phyloP scores from a whole-genome alignment of 495 filamentous ascomycete species.

The Penicillium ucsense region DNA sequence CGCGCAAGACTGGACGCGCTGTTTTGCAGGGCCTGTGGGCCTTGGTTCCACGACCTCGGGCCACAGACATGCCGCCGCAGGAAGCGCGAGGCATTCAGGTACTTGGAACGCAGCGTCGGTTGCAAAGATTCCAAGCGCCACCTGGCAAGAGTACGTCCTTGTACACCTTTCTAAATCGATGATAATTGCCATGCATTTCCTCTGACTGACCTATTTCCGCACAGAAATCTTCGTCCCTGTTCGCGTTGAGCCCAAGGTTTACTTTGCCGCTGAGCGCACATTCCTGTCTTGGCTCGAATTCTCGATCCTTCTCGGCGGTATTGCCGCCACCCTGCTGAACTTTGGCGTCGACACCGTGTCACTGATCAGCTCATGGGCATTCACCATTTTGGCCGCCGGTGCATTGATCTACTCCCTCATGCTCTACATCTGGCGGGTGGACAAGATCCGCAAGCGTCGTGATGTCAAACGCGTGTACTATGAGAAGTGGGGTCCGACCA shows the following conservation, averaged over 20 bases:
- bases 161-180: too few relatives aligned
- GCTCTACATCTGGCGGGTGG: conserved; percentile 79
- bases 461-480: conserved; percentile 72
- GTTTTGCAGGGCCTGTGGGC: conserved; percentile 36
- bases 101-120: conserved; percentile 43
- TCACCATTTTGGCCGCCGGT: conserved; percentile 69
- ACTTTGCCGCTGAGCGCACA: conserved; percentile 90
- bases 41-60: conserved; percentile 48
- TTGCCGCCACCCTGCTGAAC: conserved; percentile 86
- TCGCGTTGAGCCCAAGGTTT: conserved; percentile 94
- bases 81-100: conserved; percentile 38
- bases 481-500: conserved; percentile 74
- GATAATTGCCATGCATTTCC: background rate
- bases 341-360: conserved; percentile 53
- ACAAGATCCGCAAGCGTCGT: conserved; percentile 68
- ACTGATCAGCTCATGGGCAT: conserved; percentile 61
- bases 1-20: conserved; percentile 27
- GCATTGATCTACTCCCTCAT: conserved; percentile 69
- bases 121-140: conserved; percentile 70
- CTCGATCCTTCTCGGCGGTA: conserved; percentile 84
- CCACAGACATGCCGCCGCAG: conserved; percentile 48
- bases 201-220: background rate
- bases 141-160: conserved; percentile 63
- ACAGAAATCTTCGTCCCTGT: conserved; percentile 88
- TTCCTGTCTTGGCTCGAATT: conserved; percentile 98